Conservation (phyloP, 2,329 filamentous ascomycete species). For the Hypomyces perniciosus region DNA sequence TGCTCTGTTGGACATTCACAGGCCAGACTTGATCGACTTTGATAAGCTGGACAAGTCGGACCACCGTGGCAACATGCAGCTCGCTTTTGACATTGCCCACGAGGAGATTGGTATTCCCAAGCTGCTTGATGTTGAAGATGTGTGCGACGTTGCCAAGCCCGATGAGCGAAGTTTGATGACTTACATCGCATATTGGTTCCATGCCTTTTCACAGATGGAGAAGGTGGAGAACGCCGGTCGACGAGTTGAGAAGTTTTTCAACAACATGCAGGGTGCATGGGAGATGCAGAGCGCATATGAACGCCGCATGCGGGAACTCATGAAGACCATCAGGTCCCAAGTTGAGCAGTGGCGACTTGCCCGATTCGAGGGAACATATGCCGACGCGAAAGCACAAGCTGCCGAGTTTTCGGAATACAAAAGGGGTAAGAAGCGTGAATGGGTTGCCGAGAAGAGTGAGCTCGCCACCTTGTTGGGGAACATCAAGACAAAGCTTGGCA, state of each 20-base stretch:
- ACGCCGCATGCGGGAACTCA: conserved; percentile 76
- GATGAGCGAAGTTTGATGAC: conserved; percentile 98
- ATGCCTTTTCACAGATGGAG: conserved; percentile 98
- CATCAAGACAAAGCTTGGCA: conserved; percentile 97
- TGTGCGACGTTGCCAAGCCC: conserved; percentile 91
- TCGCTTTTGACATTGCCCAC: conserved; percentile 92
- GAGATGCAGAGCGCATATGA: conserved; percentile 99
- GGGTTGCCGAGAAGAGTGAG: conserved; percentile 98
- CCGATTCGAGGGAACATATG: conserved; percentile 84
- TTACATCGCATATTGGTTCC: conserved; percentile 99
- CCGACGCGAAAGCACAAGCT: conserved; percentile 84
- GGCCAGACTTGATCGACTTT: conserved; percentile 95
- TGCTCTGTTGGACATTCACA: conserved; percentile 91
- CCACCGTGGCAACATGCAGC: conserved; percentile 93
- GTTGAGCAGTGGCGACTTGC: conserved; percentile 70
- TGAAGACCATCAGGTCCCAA: conserved; percentile 69
- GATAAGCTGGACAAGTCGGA: conserved; percentile 90
- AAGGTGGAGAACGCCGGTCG: conserved; percentile 95
- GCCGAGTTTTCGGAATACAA: conserved; percentile 83
- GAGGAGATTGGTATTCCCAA: conserved; percentile 97
- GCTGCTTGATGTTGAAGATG: conserved; percentile 93
- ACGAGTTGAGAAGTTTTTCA: conserved; percentile 95
- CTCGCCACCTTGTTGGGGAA: conserved; percentile 88
- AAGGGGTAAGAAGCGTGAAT: conserved; percentile 80
- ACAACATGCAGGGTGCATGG: conserved; percentile 98